Conservation (phyloP, 345 rosid species). For the Combretum micranthum region DNA sequence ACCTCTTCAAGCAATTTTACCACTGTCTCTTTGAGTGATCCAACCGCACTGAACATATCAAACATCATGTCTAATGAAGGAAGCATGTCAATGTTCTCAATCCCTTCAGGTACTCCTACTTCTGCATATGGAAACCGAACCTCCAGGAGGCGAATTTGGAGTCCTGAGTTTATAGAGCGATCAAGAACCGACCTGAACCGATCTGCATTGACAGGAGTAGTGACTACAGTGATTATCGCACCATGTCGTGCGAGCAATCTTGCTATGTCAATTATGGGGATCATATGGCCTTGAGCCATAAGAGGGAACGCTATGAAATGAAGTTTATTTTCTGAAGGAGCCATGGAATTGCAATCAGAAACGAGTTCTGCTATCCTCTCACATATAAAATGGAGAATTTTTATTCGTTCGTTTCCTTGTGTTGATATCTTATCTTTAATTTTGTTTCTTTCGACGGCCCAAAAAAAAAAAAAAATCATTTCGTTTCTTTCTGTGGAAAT, state of each 20-base stretch:
- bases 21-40: too few relatives aligned
- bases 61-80: not conserved
- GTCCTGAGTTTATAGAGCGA: not conserved
- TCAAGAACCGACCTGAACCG: not conserved
- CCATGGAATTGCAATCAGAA: too few relatives aligned
- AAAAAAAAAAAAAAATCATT: too few relatives aligned
- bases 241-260: not conserved
- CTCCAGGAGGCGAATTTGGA: not conserved
- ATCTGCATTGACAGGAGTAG: conserved; percentile 3
- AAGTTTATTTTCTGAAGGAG: not conserved
- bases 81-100: conserved; percentile 8
- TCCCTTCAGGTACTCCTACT: conserved; percentile 5
- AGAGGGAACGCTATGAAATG: conserved; percentile 8
- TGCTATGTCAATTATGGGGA: conserved; percentile 13
- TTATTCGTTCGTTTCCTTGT: too few relatives aligned
- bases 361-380: too few relatives aligned
- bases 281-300: conserved; percentile 14
- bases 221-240: not conserved
- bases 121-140: not conserved
- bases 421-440: too few relatives aligned
- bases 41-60: too few relatives aligned
- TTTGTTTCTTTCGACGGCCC: too few relatives aligned
- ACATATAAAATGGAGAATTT: too few relatives aligned
- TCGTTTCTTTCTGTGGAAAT: too few relatives aligned
- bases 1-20: conserved; percentile 6